Percentiles rank a stretch among this genome's conserved stretches.
Conservation (phyloP, 106 monocot species). For the Agapanthus africanus region DNA sequence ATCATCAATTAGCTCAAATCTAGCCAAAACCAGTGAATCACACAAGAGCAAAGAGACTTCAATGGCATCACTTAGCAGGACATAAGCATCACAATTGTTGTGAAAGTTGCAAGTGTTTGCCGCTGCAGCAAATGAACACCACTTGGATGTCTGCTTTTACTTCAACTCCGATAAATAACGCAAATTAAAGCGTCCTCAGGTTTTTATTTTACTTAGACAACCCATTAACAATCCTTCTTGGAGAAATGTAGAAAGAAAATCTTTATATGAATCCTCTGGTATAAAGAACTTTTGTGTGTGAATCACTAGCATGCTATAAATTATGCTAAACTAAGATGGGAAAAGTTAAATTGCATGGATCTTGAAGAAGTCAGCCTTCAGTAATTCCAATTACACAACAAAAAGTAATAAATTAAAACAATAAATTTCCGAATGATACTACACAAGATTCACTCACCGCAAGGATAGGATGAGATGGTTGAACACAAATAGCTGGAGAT, state of each 20-base stretch:
- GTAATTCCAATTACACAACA: neutral
- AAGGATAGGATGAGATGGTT: constrained; percentile 73
- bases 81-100: neutral
- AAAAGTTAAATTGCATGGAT: neutral
- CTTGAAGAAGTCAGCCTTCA: neutral
- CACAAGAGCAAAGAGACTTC: too few species aligned
- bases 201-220: too few species aligned
- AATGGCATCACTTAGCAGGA: neutral
- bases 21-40: too few species aligned
- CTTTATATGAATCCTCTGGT: too few species aligned
- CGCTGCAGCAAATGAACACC: neutral
- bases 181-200: too few species aligned
- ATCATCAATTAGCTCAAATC: too few species aligned
- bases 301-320: neutral
- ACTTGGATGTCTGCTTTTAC: neutral
- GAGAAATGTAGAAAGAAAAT: too few species aligned
- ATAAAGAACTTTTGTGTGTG: neutral
- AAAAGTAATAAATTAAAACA: too few species aligned
- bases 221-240: too few species aligned
- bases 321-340: neutral
- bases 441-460: too few species aligned
- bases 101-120: neutral
- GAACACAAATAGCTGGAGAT: constrained; percentile 75
- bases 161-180: neutral
- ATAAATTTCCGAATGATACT: too few species aligned